phyloP scores from a whole-genome alignment of 148 eudicot genomes.

The Arctostaphylos glauca region DNA sequence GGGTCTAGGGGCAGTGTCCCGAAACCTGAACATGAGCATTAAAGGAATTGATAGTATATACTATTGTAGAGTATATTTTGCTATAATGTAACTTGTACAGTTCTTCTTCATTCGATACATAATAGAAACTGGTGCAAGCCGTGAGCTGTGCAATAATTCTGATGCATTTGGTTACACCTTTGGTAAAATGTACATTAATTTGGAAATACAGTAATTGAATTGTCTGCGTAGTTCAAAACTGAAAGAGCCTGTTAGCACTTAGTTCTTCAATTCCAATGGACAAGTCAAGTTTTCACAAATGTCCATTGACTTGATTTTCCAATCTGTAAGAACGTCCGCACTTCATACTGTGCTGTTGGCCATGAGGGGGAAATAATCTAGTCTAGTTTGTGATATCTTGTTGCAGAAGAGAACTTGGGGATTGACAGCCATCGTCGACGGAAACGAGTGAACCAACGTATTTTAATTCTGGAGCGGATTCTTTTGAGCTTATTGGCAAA shows the following conservation, averaged over 20 bases:
- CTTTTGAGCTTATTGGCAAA: constrained; percentile 57
- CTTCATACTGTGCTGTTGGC: background rate
- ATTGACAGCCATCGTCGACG: constrained; percentile 42
- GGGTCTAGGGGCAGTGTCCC: too few relatives aligned
- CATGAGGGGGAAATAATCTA: constrained; percentile 15
- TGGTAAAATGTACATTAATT: background rate
- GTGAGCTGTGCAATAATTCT: too few relatives aligned
- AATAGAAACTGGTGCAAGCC: too few relatives aligned
- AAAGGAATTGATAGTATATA: too few relatives aligned
- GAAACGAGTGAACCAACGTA: constrained; percentile 47
- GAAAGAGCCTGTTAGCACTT: background rate
- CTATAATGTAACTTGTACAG: too few relatives aligned
- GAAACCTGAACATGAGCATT: too few relatives aligned
- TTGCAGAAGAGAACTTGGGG: constrained; percentile 48
- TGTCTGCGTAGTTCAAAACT: background rate
- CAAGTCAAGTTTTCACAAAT: background rate
- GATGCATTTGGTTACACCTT: background rate
- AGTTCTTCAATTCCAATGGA: background rate
- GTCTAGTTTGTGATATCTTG: constrained; percentile 46
- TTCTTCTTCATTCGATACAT: too few relatives aligned
- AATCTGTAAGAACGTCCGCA: background rate
- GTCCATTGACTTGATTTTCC: background rate
- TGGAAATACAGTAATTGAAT: too few relatives aligned
- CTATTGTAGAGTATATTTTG: too few relatives aligned
- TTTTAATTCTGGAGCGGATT: constrained; percentile 58